phyloP scores from a whole-genome alignment of 768 basidiomycete species.

The Suillus hirtellus region DNA sequence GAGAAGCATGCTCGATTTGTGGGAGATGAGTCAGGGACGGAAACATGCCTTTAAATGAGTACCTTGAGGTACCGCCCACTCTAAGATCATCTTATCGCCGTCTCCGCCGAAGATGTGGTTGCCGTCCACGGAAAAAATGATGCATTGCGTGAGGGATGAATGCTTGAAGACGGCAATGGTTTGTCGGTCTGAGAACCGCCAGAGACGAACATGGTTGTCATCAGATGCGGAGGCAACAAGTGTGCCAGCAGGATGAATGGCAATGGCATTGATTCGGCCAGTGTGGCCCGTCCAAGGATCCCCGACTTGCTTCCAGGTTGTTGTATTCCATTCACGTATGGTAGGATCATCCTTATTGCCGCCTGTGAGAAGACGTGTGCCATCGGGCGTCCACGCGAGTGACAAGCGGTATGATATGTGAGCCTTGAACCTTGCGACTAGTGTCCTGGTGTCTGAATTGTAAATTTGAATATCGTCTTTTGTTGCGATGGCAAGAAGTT shows the following conservation, averaged over 20 bases:
- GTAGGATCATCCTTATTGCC: rapidly evolving
- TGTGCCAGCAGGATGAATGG: neutral
- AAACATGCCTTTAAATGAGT: no score
- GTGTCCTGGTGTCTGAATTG: neutral
- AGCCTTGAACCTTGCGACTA: neutral
- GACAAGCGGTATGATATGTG: neutral
- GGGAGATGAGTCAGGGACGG: no score
- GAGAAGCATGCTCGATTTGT: no score
- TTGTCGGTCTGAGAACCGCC: neutral
- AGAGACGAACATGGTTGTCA: neutral
- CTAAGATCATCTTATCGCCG: rapidly evolving
- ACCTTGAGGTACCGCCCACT: neutral
- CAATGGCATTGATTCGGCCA: neutral
- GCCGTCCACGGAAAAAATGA: neutral
- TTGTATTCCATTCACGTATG: neutral
- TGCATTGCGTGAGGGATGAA: rapidly evolving
- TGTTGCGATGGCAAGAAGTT: neutral
- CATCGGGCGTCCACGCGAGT: neutral
- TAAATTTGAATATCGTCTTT: neutral
- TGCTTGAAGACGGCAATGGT: neutral
- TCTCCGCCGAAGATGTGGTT: neutral
- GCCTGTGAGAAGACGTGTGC: neutral
- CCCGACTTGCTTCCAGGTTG: neutral
- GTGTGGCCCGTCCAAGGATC: neutral
- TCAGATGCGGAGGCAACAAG: neutral